Evolutionary conservation across 2,329 filamentous ascomycete genomes (phyloP).

Genomic region (Fusarium veterinarium): DNA sequence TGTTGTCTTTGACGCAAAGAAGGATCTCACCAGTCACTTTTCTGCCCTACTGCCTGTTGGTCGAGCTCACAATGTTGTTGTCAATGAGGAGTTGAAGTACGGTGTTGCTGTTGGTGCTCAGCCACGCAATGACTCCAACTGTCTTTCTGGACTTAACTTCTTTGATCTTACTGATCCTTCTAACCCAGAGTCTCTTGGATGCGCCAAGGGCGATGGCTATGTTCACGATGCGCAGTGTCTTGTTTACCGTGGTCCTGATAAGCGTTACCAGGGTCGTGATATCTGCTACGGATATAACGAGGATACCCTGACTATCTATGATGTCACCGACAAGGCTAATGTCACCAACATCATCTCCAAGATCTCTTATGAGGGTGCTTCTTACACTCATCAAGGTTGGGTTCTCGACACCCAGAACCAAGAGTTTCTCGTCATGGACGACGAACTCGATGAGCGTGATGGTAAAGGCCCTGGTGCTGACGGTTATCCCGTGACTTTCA

Average conservation of each 20-base stretch:
- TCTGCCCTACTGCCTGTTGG: conserved; percentile 50
- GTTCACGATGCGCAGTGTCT: conserved; percentile 71
- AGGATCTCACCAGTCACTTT: conserved; percentile 53
- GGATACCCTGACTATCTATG: conserved; percentile 64
- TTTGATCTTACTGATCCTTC: conserved; percentile 66
- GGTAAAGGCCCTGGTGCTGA: conserved; percentile 54
- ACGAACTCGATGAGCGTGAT: conserved; percentile 63
- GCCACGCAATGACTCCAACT: conserved; percentile 54
- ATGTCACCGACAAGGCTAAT: conserved; percentile 61
- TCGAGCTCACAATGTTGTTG: conserved; percentile 64
- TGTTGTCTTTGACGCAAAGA: conserved; percentile 48
- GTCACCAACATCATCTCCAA: conserved; percentile 60
- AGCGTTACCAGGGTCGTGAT: conserved; percentile 58
- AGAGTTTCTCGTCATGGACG: conserved; percentile 62
- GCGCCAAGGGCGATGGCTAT: conserved; percentile 65
- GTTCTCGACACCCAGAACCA: conserved; percentile 59
- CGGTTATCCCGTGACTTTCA: conserved; percentile 61
- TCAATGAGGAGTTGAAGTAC: conserved; percentile 60
- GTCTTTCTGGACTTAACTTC: conserved; percentile 65
- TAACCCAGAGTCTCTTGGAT: conserved; percentile 65
- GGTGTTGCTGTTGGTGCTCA: conserved; percentile 58
- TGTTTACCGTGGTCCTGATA: conserved; percentile 64
- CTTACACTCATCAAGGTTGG: conserved; percentile 70
- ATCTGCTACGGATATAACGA: conserved; percentile 70
- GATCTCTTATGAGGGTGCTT: conserved; percentile 66